phyloP scores from a whole-genome alignment of 495 filamentous ascomycete genomes.

The Recurvomyces mirabilis region DNA sequence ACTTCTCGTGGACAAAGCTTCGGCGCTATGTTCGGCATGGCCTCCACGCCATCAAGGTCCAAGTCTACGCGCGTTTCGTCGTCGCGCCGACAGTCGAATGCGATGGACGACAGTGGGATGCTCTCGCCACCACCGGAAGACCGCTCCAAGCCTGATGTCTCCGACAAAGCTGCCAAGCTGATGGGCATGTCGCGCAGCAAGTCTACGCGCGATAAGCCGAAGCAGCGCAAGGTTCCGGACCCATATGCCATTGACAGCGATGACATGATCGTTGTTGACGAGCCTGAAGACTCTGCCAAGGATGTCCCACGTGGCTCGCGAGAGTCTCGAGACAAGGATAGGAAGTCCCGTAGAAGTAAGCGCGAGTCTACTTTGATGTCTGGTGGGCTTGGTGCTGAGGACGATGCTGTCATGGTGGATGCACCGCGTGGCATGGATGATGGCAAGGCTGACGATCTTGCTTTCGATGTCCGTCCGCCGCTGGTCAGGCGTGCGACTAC shows the following conservation, averaged over 20 bases:
- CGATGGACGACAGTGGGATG: constrained; percentile 42
- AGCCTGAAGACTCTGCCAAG: constrained; percentile 29
- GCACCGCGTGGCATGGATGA: constrained; percentile 15
- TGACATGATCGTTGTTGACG: constrained; percentile 47
- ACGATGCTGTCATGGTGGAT: constrained; percentile 23
- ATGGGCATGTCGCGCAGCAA: constrained; percentile 40
- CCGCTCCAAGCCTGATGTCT: constrained; percentile 31
- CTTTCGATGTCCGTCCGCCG: constrained; percentile 19
- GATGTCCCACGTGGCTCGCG: constrained; percentile 12
- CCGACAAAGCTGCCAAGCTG: constrained; percentile 48
- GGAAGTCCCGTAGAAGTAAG: constrained; percentile 14
- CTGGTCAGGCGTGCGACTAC: constrained; percentile 16
- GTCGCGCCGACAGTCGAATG: constrained; percentile 36
- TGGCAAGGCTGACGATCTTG: constrained; percentile 11
- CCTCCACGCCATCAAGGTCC: constrained; percentile 32
- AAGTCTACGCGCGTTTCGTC: constrained; percentile 35
- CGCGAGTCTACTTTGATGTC: constrained; percentile 23
- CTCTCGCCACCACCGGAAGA: constrained; percentile 45
- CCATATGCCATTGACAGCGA: constrained; percentile 50
- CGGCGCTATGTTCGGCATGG: constrained; percentile 39
- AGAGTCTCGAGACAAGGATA: constrained; percentile 3
- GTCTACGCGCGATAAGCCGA: constrained; percentile 28
- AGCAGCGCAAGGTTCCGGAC: constrained; percentile 37
- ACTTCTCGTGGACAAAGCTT: constrained; percentile 40
- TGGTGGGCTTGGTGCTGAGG: constrained; percentile 16